A percentile compares a stretch with the other conserved stretches of the same genome.
phyloP scores from a whole-genome alignment of 2,329 filamentous ascomycete species.

The Cephalotrichum gorgonifer region DNA sequence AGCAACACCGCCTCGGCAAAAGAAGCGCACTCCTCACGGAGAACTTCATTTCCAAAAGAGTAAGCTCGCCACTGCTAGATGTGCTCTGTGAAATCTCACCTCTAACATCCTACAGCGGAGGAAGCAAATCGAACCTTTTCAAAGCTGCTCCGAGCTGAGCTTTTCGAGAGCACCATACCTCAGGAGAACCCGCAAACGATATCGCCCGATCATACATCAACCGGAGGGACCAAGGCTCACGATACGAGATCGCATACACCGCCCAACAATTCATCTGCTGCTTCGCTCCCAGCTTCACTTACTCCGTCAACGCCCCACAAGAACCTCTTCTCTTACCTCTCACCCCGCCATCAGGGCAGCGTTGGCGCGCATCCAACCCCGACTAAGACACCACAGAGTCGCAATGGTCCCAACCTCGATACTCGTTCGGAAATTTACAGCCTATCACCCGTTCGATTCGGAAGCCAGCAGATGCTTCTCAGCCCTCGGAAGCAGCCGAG shows the following conservation, averaged over 20 bases:
- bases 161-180: conserved; percentile 85
- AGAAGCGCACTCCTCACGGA: conserved; percentile 75
- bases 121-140: conserved; percentile 94
- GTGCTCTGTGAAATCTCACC: neutral
- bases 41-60: conserved; percentile 93
- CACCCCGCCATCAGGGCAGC: conserved; percentile 57
- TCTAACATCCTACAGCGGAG: conserved; percentile 46
- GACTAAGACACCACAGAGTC: conserved; percentile 77
- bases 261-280: conserved; percentile 51
- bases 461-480: conserved; percentile 86
- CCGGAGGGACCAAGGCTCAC: conserved; percentile 38
- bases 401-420: conserved; percentile 81
- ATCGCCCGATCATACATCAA: conserved; percentile 46
- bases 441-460: conserved; percentile 83
- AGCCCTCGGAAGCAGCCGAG: conserved; percentile 82
- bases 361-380: conserved; percentile 78
- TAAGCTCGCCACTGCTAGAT: conserved; percentile 28
- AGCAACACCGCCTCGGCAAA: conserved; percentile 75
- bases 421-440: conserved; percentile 90
- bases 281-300: conserved; percentile 59
- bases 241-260: conserved; percentile 73
- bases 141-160: conserved; percentile 73
- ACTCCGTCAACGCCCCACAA: conserved; percentile 95
- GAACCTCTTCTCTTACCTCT: conserved; percentile 90
- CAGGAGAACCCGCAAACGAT: conserved; percentile 59